Base-by-base conservation (phyloP, 331 rosid genomes). In the Erythrophleum ivorense region DNA sequence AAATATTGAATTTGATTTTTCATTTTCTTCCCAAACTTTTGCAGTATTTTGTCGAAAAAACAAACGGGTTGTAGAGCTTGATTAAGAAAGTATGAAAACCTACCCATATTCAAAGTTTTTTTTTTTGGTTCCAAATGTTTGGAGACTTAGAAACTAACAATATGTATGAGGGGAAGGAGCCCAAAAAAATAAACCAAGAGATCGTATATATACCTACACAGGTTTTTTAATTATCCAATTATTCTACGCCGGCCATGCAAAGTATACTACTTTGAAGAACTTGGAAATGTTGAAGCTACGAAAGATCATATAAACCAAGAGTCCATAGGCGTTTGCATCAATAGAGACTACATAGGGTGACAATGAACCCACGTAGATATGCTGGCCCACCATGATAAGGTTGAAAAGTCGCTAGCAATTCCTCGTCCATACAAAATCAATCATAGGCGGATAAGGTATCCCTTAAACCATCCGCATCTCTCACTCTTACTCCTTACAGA, bases 381-480 rank as follows among this genome's bases (percentile, higher is more conserved):
- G 84, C 15, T 63, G 88, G 86, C 83, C 89, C 89, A 85, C 87
- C 78, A 80, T 38, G 24, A 46, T 19, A 78, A 75, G 81, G 70
- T 79, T 71, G 41, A 19, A 84, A 76, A 82, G 36, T 88, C 24
- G 5, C 48, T 14, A 79, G 16, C 88, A 83, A 84, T 57, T 85
- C 83, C 82, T 81, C 72, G 64, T 46, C 91, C 89, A 87, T 85
- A 82, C 84, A 84, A 62, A 62, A 83, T 87, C 76, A 54, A 36
- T 67, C 3, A 24, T 59, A 59, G 40, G 66, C 41, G 77, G 91
- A 88, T 86, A 88, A 86, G 91, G 84, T 71, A 76, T 87, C 78
- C 85, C 9, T 71, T 67, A 49, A 74, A 63, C 57, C 55, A 85
- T 71, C 29, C 80, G 73, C 67, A 48, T 71, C 78, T 74, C 80